Evolutionary conservation across 306 rosid genomes (phyloP), one percentile per base, ranked within the genome.

Genomic region (Trifolium fragiferum): DNA sequence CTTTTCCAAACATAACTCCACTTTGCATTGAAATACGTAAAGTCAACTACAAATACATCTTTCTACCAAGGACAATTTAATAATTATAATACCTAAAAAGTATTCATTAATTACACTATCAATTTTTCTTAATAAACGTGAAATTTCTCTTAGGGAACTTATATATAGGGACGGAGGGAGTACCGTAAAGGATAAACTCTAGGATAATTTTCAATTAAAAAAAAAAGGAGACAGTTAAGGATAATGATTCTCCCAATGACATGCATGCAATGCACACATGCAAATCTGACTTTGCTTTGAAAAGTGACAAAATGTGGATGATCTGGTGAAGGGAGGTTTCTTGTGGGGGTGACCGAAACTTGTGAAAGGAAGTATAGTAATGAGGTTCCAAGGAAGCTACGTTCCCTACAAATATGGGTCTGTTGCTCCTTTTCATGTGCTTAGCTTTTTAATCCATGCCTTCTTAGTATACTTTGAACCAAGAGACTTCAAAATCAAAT

Each of bases 251-350:
- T 53, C 11, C 32, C 33, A 21, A 10, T n/a, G n/a, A 10, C 33
- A 55, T 55, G 62, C 62, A 55, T 55, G 62, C 62, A 55, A 55
- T 20, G 54, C 20, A n/a, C n/a, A n/a, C 55, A 49, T 20, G 66
- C 66, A 60, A 60, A 18, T 66, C 70, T 77, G 85, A 81, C 71
- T 81, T 47, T 73, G 14, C 67, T 25, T 74, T 43, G 46, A 62
- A 55, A 82, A 10, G 9, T n/a, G 61, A 61, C 21, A 74, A 76
- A 41, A 23, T n/a, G 16, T 74, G 21, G 10, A 3, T 46, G 40
- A 73, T 19, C 9, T 33, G 69, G 62, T 40, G 37, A 25, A 49
- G 51, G 61, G 76, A 8, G 7, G 23, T 21, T 21, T 10, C 10
- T 30, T 61, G 21, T 61, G 32, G 40, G 19, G 27, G 35, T 41